Evolutionary conservation across 2,329 filamentous ascomycete genomes (phyloP).

Genomic region (Phoma sp.): DNA sequence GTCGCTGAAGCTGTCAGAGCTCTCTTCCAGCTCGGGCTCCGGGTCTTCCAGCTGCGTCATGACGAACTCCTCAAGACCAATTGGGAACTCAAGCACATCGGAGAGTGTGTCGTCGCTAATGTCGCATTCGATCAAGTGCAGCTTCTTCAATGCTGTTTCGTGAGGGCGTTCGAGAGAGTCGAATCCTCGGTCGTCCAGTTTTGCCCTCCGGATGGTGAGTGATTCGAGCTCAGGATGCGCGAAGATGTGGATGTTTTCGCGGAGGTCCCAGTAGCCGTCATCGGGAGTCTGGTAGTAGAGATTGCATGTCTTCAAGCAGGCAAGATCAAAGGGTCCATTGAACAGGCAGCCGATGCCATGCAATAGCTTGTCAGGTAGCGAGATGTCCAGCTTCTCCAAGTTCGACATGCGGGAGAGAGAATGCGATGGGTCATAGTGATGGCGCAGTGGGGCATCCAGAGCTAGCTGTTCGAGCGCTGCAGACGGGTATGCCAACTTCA

Average conservation of each 20-base stretch:
- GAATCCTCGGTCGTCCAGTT: constrained; percentile 40
- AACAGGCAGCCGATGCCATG: constrained; percentile 41
- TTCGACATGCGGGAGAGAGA: constrained; percentile 44
- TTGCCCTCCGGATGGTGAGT: constrained; percentile 38
- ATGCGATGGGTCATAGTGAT: constrained; percentile 39
- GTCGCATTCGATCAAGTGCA: constrained; percentile 41
- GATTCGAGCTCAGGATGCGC: constrained; percentile 38
- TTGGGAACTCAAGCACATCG: constrained; percentile 39
- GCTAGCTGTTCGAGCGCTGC: constrained; percentile 39
- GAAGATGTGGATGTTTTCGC: constrained; percentile 46
- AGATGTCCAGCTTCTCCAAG: constrained; percentile 40
- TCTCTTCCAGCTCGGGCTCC: constrained; percentile 39
- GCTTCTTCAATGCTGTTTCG: constrained; percentile 34
- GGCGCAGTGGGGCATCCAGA: constrained; percentile 35
- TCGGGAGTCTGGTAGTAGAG: constrained; percentile 42
- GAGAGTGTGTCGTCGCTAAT: constrained; percentile 41
- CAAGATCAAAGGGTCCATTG: constrained; percentile 43
- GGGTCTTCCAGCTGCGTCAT: constrained; percentile 42
- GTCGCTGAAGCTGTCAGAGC: constrained; percentile 40
- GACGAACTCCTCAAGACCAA: constrained; percentile 40
- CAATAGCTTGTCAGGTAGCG: constrained; percentile 36
- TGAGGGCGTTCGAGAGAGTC: constrained; percentile 40
- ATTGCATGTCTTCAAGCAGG: constrained; percentile 39
- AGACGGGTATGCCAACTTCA: constrained; percentile 40
- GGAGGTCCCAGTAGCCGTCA: constrained; percentile 41